Conservation (phyloP, 148 eudicot genomes). For the Chenopodium album region DNA sequence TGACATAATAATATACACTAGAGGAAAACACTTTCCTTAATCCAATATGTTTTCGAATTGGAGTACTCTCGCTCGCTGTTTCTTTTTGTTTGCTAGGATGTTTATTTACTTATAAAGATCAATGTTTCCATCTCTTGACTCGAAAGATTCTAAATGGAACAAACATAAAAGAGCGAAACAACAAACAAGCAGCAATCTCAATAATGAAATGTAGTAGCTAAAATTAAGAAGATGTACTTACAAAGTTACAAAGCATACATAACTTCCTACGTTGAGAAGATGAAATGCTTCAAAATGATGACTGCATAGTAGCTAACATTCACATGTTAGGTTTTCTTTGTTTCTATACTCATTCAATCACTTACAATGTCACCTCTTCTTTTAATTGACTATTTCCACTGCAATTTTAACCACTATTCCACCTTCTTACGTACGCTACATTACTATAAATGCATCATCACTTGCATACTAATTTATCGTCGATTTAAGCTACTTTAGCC, state of each 20-base stretch:
- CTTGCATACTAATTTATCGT: background rate
- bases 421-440: background rate
- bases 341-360: background rate
- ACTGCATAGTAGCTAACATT: background rate
- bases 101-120: too few relatives aligned
- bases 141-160: too few relatives aligned
- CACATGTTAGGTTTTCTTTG: background rate
- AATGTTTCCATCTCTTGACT: too few relatives aligned
- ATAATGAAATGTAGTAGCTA: too few relatives aligned
- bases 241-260: background rate
- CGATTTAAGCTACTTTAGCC: background rate
- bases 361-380: conserved; percentile 14
- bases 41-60: too few relatives aligned
- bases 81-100: too few relatives aligned
- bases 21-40: too few relatives aligned
- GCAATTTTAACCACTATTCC: conserved; percentile 4
- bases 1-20: too few relatives aligned
- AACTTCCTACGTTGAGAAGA: background rate
- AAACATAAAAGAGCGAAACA: too few relatives aligned
- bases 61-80: too few relatives aligned
- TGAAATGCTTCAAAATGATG: background rate
- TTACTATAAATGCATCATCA: conserved; percentile 3
- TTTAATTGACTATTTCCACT: conserved; percentile 23
- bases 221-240: background rate
- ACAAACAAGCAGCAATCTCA: too few relatives aligned